Evolutionary conservation across 768 basidiomycete species (phyloP).

Genomic region (Lyophyllum shimeji): DNA sequence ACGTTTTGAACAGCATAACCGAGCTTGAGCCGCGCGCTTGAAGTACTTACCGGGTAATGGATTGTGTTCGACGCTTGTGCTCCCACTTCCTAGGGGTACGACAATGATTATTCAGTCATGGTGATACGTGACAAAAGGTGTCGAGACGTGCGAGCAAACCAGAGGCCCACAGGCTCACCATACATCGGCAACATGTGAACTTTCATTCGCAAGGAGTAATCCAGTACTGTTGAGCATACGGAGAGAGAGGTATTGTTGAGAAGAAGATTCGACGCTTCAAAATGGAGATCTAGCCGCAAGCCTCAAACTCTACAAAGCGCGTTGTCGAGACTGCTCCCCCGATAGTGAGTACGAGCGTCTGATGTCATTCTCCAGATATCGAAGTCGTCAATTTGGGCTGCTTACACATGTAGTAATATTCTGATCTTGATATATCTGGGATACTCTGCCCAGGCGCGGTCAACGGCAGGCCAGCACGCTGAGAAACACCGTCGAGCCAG

Average conservation of each 20-base stretch:
- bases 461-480: constrained; percentile 29
- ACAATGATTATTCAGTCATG: not conserved
- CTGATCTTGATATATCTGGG: constrained; percentile 26
- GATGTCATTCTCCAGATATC: not conserved
- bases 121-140: not conserved
- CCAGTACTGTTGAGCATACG: no score
- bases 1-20: not conserved
- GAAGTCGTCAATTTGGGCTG: not conserved
- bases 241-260: no score
- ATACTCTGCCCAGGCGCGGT: constrained; percentile 19
- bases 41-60: not conserved
- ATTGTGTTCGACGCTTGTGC: not conserved
- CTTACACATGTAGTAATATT: constrained; percentile 31
- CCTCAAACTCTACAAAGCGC: constrained; percentile 26
- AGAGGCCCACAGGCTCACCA: not conserved
- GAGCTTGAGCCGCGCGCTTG: not conserved
- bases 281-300: not conserved
- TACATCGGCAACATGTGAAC: not conserved
- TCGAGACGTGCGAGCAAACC: not conserved
- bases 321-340: constrained; percentile 22
- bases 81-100: not conserved
- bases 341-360: constrained; percentile 16
- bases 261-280: no score
- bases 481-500: not conserved
- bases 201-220: not conserved